These are phyloP conservation scores for Aureobasidium leucospermi DNA, from an alignment of 2,329 filamentous ascomycete species.

Conservation along the genomic window DNA sequence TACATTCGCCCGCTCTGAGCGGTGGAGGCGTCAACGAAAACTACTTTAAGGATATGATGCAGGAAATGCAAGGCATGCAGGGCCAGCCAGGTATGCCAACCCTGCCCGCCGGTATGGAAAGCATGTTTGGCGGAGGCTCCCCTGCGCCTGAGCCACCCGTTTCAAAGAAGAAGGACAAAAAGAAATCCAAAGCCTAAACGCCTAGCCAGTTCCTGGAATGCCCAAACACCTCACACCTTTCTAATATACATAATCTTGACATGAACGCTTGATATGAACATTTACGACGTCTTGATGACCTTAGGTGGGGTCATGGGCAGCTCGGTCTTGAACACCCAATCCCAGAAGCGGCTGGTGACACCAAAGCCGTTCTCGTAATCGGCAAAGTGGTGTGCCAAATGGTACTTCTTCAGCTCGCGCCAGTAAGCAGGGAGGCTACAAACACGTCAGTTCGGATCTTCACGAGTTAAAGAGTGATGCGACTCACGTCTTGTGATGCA, in stretches of 20 bases:
- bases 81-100: conserved; percentile 15
- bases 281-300: conserved; percentile 39
- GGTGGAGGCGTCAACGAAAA: conserved; percentile 93
- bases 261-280: not conserved
- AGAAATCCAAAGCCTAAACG: conserved; percentile 9
- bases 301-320: conserved; percentile 47
- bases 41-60: conserved; percentile 94
- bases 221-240: not conserved
- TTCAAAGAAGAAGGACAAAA: conserved; percentile 14
- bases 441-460: not conserved
- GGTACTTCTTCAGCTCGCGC: conserved; percentile 91
- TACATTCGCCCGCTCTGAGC: conserved; percentile 81
- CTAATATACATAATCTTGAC: not conserved
- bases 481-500: conserved; percentile 80
- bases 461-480: not conserved
- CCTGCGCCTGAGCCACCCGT: conserved; percentile 1
- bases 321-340: conserved; percentile 83
- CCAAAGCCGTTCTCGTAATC: conserved; percentile 98
- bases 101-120: conserved; percentile 7
- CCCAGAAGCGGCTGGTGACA: conserved; percentile 95
- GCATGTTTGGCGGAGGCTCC: not conserved
- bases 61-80: conserved; percentile 62
- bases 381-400: conserved; percentile 93
- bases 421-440: conserved; percentile 74
- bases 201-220: not conserved